Base-by-base conservation (phyloP, 1,139 yeast species). In the Blastobotrys serpentis region DNA sequence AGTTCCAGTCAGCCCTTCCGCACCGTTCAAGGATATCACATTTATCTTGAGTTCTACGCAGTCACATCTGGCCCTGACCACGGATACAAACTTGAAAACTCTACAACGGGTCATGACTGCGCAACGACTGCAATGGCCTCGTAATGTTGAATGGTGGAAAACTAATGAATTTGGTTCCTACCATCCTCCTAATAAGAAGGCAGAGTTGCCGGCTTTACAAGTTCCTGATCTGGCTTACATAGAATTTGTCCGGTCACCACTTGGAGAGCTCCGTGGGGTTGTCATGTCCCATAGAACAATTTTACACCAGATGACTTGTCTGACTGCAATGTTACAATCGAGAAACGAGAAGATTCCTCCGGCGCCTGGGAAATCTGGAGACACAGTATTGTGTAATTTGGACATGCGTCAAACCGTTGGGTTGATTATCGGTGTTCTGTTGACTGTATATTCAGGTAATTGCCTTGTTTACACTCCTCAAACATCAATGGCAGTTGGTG, bases 371-470 rank as follows among this genome's bases (percentile, higher is more conserved):
- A 6, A n/a, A n/a, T n/a, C n/a, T n/a, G 54, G 42, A 4, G 60
- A 58, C 22, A 56, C 56, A 7, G 56, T 80, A 29, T 68, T 92
- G 56, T 88, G 92, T 51, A 87, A 94, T 18, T 70, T 90, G 51
- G 98, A 92, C 66, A 79, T 88, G 0, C 74, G 98, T 34, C 85
- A 88, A 56, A 86, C 96, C 0, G 85, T 92, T 11, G 98, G 98
- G 0, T 68, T 92, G 45, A 85, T 92, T 32, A 69, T 86, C 43
- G 96, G 97, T 4, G 76, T 88, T 0, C 69, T 94, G 32, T 81
- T 87, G 65, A 82, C 95, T 0, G 81, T 92, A 0, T 90, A 83
- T 62, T 75, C 95, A 0, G 99, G 99, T 1, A 88, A 89, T 64
- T 69, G 84, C 25, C 72, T 88, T 45, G 75, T 87, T 1, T 86